Conservation (phyloP, 2,329 filamentous ascomycete genomes). For the Aureobasidium leucospermi region DNA sequence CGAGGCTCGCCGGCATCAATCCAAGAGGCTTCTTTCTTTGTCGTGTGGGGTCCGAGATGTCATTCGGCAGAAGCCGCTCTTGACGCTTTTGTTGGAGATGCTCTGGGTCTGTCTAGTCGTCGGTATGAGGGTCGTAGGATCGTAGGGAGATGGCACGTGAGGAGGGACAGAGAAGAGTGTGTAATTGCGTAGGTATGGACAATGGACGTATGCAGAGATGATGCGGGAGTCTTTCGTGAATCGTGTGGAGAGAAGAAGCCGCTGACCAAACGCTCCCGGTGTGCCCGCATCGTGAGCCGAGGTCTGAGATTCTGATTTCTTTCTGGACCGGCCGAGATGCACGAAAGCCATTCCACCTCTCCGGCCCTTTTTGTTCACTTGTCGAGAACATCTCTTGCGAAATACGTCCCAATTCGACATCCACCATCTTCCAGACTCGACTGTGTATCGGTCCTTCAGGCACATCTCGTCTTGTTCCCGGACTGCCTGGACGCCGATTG, state of each 20-base stretch:
- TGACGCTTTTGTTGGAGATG: background rate
- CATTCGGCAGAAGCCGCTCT: background rate
- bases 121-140: background rate
- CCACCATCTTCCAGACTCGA: background rate
- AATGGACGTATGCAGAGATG: background rate
- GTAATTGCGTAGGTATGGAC: background rate
- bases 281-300: background rate
- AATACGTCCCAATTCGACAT: background rate
- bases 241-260: background rate
- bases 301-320: background rate
- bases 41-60: background rate
- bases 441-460: background rate
- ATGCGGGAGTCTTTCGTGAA: background rate
- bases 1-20: constrained; percentile 32
- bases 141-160: background rate
- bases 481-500: background rate
- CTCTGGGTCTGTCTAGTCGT: background rate
- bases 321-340: background rate
- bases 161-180: background rate
- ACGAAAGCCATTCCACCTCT: background rate
- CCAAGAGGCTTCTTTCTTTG: background rate
- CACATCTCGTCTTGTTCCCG: background rate
- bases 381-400: background rate
- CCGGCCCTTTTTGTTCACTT: background rate
- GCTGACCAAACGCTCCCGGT: background rate